A percentile compares a stretch with the other conserved stretches of the same genome.
Evolutionary conservation across 106 monocot genomes (phyloP).

Genomic region (Platanthera guangdongensis): DNA sequence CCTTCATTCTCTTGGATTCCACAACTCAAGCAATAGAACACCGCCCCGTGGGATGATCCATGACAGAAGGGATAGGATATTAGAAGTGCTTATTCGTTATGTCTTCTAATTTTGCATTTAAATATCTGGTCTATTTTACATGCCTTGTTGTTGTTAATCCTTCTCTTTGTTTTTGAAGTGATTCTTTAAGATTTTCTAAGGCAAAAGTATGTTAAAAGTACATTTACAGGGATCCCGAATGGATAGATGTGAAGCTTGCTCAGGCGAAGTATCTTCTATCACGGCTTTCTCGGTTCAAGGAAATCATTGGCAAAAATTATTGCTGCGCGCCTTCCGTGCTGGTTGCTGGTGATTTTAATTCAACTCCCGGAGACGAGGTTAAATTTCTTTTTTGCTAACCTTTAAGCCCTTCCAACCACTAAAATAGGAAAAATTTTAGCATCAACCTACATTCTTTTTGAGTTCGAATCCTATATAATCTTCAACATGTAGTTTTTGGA

Average conservation of each 20-base stretch:
- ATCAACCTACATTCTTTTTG: not conserved
- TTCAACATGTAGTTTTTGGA: not conserved
- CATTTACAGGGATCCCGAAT: constrained; percentile 71
- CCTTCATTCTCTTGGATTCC: no score
- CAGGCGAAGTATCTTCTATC: constrained; percentile 71
- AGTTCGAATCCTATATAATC: not conserved
- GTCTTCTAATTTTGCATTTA: not conserved
- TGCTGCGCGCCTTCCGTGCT: constrained; percentile 51
- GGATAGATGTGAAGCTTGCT: constrained; percentile 85
- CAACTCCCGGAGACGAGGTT: constrained; percentile 91
- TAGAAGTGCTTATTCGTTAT: no score
- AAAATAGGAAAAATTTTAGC: no score
- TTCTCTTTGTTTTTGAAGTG: not conserved
- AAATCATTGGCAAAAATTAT: constrained; percentile 38
- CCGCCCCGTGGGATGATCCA: no score
- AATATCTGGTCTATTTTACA: not conserved
- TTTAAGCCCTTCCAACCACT: not conserved
- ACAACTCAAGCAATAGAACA: no score
- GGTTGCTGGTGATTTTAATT: constrained; percentile 86
- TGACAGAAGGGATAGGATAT: no score
- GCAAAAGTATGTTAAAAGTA: not conserved
- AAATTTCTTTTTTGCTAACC: not conserved
- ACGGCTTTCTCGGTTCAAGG: constrained; percentile 46
- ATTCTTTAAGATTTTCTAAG: not conserved
- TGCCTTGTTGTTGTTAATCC: not conserved